A percentile compares a stretch with the other conserved stretches of the same genome.
phyloP scores from a whole-genome alignment of 1,284 basidiomycete species.

The Ceratobasidium sp. region DNA sequence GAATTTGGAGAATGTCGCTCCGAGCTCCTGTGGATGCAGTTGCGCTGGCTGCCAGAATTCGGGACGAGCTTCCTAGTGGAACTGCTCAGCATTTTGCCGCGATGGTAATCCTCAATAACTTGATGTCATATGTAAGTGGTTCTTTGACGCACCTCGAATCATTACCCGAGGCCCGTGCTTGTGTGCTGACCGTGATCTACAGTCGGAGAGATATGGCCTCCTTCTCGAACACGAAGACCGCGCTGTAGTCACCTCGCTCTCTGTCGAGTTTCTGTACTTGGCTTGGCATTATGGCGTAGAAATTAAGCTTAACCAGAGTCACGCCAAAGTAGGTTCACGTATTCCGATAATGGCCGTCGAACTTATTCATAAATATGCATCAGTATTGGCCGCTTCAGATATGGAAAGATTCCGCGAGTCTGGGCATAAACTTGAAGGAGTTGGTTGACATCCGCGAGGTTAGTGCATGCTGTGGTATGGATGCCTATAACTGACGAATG shows the following conservation, averaged over 20 bases:
- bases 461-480: not conserved
- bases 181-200: not conserved
- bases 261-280: constrained; percentile 40
- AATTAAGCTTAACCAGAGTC: constrained; percentile 25
- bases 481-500: not conserved
- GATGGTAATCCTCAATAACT: constrained; percentile 28
- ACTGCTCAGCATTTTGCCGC: constrained; percentile 27
- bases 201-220: constrained; percentile 28
- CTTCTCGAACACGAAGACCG: constrained; percentile 1
- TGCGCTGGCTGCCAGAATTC: constrained; percentile 9
- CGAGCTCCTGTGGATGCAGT: constrained; percentile 10
- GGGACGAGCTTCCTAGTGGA: constrained; percentile 26
- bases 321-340: constrained; percentile 16
- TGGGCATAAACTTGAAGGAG: constrained; percentile 26
- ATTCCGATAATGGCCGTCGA: not conserved
- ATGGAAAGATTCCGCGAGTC: constrained; percentile 33
- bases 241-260: constrained; percentile 17
- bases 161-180: no score
- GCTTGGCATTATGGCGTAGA: constrained; percentile 34
- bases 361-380: not conserved
- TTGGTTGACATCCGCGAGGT: not conserved
- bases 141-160: not conserved
- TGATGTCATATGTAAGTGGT: constrained; percentile 19
- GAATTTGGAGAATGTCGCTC: not conserved
- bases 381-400: constrained; percentile 24